Evolutionary conservation across 2,329 filamentous ascomycete species (phyloP).

Genomic region (Coniella lustricola): DNA sequence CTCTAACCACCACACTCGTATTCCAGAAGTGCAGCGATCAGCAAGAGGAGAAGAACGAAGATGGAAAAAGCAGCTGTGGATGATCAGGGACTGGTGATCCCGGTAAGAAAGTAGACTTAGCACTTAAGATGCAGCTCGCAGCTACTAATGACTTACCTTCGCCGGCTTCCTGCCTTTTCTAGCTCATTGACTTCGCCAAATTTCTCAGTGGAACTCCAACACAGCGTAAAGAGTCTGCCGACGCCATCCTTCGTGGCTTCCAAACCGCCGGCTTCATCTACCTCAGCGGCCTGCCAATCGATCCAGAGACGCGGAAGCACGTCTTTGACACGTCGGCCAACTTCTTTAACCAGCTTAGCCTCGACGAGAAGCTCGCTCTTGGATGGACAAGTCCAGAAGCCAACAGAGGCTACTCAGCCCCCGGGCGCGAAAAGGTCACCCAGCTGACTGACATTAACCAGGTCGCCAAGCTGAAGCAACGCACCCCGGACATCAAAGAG

Average conservation of each 20-base stretch:
- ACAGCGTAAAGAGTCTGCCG: constrained; percentile 58
- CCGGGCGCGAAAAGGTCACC: constrained; percentile 65
- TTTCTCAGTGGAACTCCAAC: constrained; percentile 58
- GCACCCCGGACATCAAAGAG: constrained; percentile 60
- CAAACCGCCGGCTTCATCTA: constrained; percentile 86
- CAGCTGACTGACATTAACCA: constrained; percentile 45
- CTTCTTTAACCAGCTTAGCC: constrained; percentile 60
- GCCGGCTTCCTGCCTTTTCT: constrained; percentile 2
- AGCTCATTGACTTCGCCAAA: constrained; percentile 73
- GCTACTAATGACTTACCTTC: neutral
- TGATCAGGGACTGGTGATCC: constrained; percentile 25
- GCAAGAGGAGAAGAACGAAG: too few relatives aligned
- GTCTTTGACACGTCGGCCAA: constrained; percentile 61
- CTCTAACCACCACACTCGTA: too few relatives aligned
- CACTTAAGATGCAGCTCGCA: neutral
- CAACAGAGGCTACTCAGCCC: constrained; percentile 67
- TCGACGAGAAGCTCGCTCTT: constrained; percentile 56
- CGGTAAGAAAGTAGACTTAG: constrained; percentile 13
- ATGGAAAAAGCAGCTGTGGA: constrained; percentile 29
- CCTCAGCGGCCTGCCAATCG: constrained; percentile 70
- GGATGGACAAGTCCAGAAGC: constrained; percentile 66
- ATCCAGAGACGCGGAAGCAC: constrained; percentile 47
- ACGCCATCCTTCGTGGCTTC: constrained; percentile 71
- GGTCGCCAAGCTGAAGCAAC: constrained; percentile 50
- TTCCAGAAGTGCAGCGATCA: too few relatives aligned